Evolutionary conservation across 495 filamentous ascomycete genomes (phyloP).

Genomic region (Aspergillus leporis): DNA sequence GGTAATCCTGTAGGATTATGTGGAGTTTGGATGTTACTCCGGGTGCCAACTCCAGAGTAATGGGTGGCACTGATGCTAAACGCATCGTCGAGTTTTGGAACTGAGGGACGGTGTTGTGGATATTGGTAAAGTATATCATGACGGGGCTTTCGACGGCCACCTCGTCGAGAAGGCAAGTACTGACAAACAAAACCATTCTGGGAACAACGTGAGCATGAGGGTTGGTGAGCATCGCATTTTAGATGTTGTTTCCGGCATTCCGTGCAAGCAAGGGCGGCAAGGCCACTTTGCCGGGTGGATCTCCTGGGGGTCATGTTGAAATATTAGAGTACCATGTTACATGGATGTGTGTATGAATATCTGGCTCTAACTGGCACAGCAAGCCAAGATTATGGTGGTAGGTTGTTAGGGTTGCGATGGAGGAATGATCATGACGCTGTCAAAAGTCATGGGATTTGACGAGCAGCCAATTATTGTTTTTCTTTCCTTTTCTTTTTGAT

Average conservation of each 20-base stretch:
- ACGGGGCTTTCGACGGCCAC: conserved; percentile 36
- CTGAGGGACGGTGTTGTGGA: neutral
- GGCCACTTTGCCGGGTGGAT: conserved; percentile 6
- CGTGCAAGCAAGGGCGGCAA: conserved; percentile 37
- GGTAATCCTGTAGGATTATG: conserved; percentile 5
- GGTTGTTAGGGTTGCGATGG: too few relatives aligned
- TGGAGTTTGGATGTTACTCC: conserved; percentile 5
- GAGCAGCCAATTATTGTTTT: too few relatives aligned
- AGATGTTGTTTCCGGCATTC: conserved; percentile 47
- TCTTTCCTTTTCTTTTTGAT: too few relatives aligned
- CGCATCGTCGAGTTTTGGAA: neutral
- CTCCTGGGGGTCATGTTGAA: conserved; percentile 23
- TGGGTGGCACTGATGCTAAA: conserved; percentile 1
- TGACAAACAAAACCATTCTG: conserved; percentile 31
- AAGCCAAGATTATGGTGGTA: too few relatives aligned
- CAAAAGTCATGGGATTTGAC: too few relatives aligned
- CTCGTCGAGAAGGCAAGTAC: conserved; percentile 42
- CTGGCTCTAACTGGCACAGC: neutral
- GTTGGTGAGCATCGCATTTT: conserved; percentile 41
- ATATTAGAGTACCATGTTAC: neutral
- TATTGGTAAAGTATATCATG: conserved; percentile 5
- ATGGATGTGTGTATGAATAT: neutral
- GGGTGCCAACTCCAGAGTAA: neutral
- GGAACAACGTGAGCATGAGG: conserved; percentile 38
- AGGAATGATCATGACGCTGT: too few relatives aligned